A percentile compares a stretch with the other conserved stretches of the same genome.
Evolutionary conservation across 2,329 filamentous ascomycete species (phyloP).

Genomic region (Daldinia eschscholtzii): DNA sequence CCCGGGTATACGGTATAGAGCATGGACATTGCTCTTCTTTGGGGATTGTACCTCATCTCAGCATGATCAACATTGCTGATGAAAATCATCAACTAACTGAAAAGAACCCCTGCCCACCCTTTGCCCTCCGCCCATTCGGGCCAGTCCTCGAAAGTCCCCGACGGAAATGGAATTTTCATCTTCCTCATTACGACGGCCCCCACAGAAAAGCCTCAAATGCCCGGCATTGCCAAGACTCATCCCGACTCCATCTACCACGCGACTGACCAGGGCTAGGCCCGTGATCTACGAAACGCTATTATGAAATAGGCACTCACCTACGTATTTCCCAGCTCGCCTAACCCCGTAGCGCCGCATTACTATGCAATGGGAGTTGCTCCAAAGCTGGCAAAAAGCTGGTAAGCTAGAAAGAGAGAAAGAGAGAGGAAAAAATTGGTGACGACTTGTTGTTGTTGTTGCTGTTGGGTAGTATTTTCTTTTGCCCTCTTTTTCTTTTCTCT

Average conservation of each 20-base stretch:
- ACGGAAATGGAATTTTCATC: slow-evolving; percentile 39
- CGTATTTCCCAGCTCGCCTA: slow-evolving; percentile 36
- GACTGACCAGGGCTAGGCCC: slow-evolving; percentile 41
- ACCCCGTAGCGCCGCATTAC: slow-evolving; percentile 40
- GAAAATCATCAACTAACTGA: slow-evolving; percentile 33
- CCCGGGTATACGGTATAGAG: slow-evolving; percentile 3
- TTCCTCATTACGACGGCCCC: slow-evolving; percentile 37
- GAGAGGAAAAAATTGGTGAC: slow-evolving; percentile 18
- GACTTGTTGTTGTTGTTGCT: slow-evolving; percentile 2
- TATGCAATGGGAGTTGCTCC: slow-evolving; percentile 34
- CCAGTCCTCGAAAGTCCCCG: slow-evolving; percentile 40
- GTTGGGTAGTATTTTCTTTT: slow-evolving; percentile 37
- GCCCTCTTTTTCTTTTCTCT: slow-evolving; percentile 11
- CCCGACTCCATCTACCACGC: slow-evolving; percentile 44
- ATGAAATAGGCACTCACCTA: slow-evolving; percentile 37
- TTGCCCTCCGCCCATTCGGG: slow-evolving; percentile 29
- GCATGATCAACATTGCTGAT: slow-evolving; percentile 41
- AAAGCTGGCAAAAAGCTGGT: slow-evolving; percentile 7
- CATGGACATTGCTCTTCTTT: slow-evolving; percentile 8
- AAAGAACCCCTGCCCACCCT: slow-evolving; percentile 5
- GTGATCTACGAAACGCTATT: slow-evolving; percentile 42
- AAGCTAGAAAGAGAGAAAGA: slow-evolving; percentile 17
- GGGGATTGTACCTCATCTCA: slow-evolving; percentile 23
- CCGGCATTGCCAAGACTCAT: slow-evolving; percentile 40
- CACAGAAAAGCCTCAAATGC: slow-evolving; percentile 40